phyloP scores from a whole-genome alignment of 495 filamentous ascomycete genomes.

The Talaromyces stipitatus region DNA sequence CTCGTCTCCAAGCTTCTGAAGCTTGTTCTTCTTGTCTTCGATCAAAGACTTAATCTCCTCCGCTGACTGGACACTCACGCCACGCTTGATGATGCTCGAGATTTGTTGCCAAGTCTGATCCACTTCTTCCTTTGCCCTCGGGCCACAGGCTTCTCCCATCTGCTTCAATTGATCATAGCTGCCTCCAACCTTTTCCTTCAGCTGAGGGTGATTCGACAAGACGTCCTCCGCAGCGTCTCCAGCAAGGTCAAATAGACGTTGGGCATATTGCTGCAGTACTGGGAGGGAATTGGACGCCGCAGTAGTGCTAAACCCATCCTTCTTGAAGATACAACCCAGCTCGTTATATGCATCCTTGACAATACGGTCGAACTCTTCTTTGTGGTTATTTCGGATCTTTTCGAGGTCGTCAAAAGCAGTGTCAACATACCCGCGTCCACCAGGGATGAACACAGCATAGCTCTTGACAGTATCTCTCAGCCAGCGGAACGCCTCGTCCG shows the following conservation, averaged over 20 bases:
- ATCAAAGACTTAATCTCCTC: conserved; percentile 50
- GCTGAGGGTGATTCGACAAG: conserved; percentile 55
- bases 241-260: conserved; percentile 43
- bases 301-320: neutral
- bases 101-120: conserved; percentile 58
- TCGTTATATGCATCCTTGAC: conserved; percentile 52
- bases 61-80: conserved; percentile 38
- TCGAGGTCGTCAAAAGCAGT: conserved; percentile 56
- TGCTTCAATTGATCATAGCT: conserved; percentile 53
- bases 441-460: conserved; percentile 60
- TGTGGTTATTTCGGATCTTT: conserved; percentile 47
- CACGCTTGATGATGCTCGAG: conserved; percentile 43
- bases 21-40: conserved; percentile 55
- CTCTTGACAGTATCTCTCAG: conserved; percentile 49
- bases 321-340: conserved; percentile 22
- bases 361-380: conserved; percentile 54
- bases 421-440: conserved; percentile 53
- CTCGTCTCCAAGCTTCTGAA: conserved; percentile 54
- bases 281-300: conserved; percentile 44
- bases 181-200: conserved; percentile 61
- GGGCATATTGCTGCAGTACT: conserved; percentile 44
- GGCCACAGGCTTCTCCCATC: conserved; percentile 55
- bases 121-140: conserved; percentile 60
- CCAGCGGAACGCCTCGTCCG: conserved; percentile 50
- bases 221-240: conserved; percentile 49